Base-by-base conservation (phyloP, 306 rosid genomes). In the Pueraria montana region DNA sequence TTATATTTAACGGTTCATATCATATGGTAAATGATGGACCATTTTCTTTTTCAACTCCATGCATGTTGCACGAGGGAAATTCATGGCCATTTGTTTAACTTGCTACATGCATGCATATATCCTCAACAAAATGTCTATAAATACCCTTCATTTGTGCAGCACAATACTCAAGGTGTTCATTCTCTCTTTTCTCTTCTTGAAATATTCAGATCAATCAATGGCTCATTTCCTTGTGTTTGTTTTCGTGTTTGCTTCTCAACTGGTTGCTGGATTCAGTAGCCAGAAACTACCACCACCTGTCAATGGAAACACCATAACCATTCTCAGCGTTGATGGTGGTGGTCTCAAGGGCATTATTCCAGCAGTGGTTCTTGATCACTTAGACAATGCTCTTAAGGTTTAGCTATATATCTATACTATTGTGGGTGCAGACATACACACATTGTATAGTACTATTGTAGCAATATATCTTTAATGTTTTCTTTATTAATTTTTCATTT, bases 291-390 rank as follows among this genome's bases (percentile, higher is more conserved):
- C 61, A 8, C 43, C 77, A 13, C 6, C 7, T 0, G 20, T 0
- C 2, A 0, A 27, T 76, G 86, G 77, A n/a, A 30, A 82, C 3
- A 5, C 7, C 3, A n/a, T 82, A 43, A 76, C 72, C 18, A 10
- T 82, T 65, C 77, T 82, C 11, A 82, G 86, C 86, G 67, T 82
- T 11, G 77, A 76, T 0, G 82, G 86, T 6, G 86, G 82, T 17
- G 86, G 70, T 38, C 26, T 82, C 2, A 76, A 11, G 26, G 86
- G 86, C 14, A 76, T 82, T 20, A 45, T 82, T 42, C 86, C 86
- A 6, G 64, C 77, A 40, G 17, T 12, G 4, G 26, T 75, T 36
- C 69, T 82, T 64, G 12, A 50, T 0, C 38, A 72, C 30, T 71
- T 82, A 4, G 85, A 82, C 11, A 8, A 46, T 2, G 30, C 74